Conservation (phyloP, 2,329 filamentous ascomycete species). For the Verticillium tricorpus region DNA sequence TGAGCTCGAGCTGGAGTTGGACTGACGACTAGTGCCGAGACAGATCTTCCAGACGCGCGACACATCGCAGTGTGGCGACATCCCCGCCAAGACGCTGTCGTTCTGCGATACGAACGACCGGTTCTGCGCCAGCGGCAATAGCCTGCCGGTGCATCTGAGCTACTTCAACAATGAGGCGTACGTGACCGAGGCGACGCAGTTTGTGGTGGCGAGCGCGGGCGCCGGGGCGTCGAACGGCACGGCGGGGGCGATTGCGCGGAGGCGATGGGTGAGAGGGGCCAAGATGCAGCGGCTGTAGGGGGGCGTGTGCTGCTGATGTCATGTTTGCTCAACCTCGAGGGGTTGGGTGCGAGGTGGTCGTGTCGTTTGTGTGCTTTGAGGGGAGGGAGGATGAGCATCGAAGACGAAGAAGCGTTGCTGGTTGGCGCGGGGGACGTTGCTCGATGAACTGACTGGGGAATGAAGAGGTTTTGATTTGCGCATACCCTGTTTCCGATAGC, state of each 20-base stretch:
- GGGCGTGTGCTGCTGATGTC: background rate
- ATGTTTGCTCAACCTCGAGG: background rate
- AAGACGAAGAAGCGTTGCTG: no score
- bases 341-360: background rate
- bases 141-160: conserved; percentile 23
- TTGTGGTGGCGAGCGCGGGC: background rate
- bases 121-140: conserved; percentile 31
- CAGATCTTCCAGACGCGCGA: conserved; percentile 32
- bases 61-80: conserved; percentile 27
- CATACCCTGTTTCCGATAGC: no score
- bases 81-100: conserved; percentile 29
- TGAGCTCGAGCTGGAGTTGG: no score
- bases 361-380: background rate
- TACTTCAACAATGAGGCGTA: conserved; percentile 23
- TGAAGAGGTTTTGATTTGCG: no score
- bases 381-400: no score
- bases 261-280: background rate
- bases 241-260: background rate
- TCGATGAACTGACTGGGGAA: no score
- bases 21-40: background rate
- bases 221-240: background rate
- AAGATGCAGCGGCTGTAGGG: background rate
- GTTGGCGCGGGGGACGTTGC: no score
- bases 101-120: conserved; percentile 37
- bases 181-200: background rate